Conservation (phyloP, 176 grass and related monocot genomes). For the Dactylis glomerata region DNA sequence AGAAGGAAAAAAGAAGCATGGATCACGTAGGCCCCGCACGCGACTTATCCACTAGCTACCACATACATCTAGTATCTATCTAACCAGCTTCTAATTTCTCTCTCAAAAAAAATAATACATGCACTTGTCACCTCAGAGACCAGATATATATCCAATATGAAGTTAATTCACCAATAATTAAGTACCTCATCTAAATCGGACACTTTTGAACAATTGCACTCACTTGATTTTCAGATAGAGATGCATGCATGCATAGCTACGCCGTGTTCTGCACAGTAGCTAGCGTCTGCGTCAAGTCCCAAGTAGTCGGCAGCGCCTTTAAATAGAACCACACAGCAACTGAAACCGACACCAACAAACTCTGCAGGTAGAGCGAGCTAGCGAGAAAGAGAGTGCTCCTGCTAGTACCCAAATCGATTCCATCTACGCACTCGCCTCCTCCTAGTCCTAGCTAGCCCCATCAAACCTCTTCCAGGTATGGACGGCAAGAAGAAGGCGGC, state of each 20-base stretch:
- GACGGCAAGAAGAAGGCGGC: not conserved
- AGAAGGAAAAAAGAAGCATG: not conserved
- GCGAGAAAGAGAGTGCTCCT: not conserved
- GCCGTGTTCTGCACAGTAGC: not conserved
- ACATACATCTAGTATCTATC: not conserved
- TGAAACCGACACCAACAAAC: not conserved
- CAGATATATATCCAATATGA: not conserved
- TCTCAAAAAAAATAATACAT: not conserved
- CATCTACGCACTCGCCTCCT: not conserved
- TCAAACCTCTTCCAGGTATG: not conserved
- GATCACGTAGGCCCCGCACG: not conserved
- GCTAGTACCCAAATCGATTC: not conserved
- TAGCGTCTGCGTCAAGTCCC: conserved; percentile 6
- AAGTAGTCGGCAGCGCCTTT: not conserved
- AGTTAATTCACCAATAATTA: not conserved
- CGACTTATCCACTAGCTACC: not conserved
- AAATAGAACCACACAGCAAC: not conserved
- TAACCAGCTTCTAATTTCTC: not conserved
- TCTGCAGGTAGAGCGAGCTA: not conserved
- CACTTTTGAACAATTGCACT: not conserved
- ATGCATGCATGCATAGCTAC: not conserved
- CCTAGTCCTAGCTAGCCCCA: not conserved
- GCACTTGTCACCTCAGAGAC: not conserved
- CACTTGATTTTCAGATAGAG: not conserved
- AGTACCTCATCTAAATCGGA: not conserved